Percentiles rank a stretch among this genome's conserved stretches.
phyloP scores from a whole-genome alignment of 1,284 basidiomycete species.

The Cutaneotrichosporon sp. region DNA sequence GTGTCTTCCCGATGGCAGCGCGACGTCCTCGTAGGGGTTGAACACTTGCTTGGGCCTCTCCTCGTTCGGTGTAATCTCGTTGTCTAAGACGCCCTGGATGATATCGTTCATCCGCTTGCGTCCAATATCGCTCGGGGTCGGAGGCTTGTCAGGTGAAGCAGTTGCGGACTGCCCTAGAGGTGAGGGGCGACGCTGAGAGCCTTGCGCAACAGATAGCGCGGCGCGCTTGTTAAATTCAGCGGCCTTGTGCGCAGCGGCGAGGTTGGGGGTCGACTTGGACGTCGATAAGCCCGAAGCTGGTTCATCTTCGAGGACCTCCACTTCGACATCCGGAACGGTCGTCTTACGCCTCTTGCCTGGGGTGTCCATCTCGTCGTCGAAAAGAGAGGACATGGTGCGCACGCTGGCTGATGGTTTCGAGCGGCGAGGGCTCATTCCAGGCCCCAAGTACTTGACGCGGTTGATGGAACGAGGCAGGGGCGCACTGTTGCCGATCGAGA shows the following conservation, averaged over 20 bases:
- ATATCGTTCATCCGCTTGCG: conserved; percentile 36
- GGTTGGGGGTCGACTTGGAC: background rate
- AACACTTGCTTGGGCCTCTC: conserved; percentile 26
- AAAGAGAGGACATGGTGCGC: conserved; percentile 12
- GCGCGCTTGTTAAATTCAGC: conserved; percentile 9
- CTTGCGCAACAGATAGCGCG: background rate
- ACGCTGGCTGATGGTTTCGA: conserved; percentile 11
- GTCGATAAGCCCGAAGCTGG: background rate
- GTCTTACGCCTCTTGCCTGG: conserved; percentile 21
- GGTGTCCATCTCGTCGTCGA: conserved; percentile 14
- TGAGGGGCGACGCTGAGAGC: conserved; percentile 14
- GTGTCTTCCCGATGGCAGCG: conserved; percentile 7
- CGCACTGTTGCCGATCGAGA: conserved; percentile 12
- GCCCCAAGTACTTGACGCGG: conserved; percentile 32
- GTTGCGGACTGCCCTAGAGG: conserved; percentile 16
- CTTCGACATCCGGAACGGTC: conserved; percentile 5
- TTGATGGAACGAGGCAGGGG: background rate
- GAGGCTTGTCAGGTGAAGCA: background rate
- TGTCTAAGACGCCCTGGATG: conserved; percentile 35
- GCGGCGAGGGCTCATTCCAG: conserved; percentile 36
- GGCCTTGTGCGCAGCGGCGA: conserved; percentile 6
- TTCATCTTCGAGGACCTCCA: conserved; percentile 4
- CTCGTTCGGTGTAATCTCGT: conserved; percentile 27
- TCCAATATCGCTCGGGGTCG: conserved; percentile 17
- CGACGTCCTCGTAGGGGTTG: conserved; percentile 37